Percentiles rank a stretch among this genome's conserved stretches.
phyloP scores from a whole-genome alignment of 306 rosid species.

The Psophocarpus tetragonolobus region DNA sequence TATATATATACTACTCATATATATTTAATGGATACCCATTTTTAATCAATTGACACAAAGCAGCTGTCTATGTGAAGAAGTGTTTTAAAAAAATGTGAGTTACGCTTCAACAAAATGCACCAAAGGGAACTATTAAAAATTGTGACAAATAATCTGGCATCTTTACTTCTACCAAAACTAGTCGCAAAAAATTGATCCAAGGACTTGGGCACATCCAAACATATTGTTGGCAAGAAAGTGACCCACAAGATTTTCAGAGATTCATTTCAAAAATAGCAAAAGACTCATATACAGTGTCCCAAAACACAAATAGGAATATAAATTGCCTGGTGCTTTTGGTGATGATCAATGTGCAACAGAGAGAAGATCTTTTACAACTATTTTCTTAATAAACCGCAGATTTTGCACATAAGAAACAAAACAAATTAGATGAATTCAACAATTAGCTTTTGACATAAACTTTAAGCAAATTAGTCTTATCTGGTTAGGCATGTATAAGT shows the following conservation, averaged over 20 bases:
- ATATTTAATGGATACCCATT: not conserved
- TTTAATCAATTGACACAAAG: not conserved
- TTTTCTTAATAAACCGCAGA: not conserved
- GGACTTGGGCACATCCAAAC: not conserved
- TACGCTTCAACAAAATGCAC: not conserved
- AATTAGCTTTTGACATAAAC: not conserved
- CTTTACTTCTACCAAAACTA: not conserved
- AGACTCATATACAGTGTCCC: not conserved
- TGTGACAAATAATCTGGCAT: not conserved
- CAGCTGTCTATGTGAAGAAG: not conserved
- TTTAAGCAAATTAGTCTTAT: not conserved
- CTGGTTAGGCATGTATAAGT: too few relatives aligned
- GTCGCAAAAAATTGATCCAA: not conserved
- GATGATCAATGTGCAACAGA: not conserved
- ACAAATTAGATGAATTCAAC: not conserved
- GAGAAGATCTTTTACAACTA: not conserved
- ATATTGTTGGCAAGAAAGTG: not conserved
- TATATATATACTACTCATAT: not conserved
- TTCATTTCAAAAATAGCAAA: not conserved
- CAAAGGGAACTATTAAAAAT: not conserved
- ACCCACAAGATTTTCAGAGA: not conserved
- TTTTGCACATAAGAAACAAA: not conserved
- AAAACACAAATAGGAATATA: not conserved
- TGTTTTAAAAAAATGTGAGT: not conserved
- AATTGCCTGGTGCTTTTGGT: not conserved